These are phyloP conservation scores for Anacardium occidentale DNA, from an alignment of 345 rosid genomes.

Conservation along the genomic window DNA sequence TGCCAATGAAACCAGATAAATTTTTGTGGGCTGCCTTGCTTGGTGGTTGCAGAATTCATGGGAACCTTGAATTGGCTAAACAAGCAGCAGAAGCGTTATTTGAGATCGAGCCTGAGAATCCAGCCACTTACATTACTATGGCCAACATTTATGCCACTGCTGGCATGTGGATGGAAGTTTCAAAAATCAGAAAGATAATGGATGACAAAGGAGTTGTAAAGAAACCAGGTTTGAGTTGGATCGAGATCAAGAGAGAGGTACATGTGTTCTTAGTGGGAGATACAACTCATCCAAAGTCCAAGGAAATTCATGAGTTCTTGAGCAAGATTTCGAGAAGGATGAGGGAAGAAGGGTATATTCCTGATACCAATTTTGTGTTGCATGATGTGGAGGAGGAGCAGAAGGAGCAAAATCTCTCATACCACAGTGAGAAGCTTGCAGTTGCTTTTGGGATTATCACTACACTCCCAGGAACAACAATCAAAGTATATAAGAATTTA, in stretches of 20 bases:
- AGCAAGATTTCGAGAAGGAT: conserved; percentile 48
- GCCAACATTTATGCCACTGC: conserved; percentile 82
- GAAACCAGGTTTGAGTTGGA: conserved; percentile 84
- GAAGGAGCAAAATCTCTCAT: conserved; percentile 75
- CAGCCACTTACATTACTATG: conserved; percentile 85
- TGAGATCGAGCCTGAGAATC: conserved; percentile 78
- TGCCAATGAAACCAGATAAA: conserved; percentile 78
- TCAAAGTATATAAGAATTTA: conserved; percentile 81
- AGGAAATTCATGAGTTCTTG: conserved; percentile 60
- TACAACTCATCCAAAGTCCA: conserved; percentile 59
- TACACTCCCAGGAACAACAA: conserved; percentile 55
- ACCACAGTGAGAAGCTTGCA: conserved; percentile 92
- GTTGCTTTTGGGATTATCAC: conserved; percentile 80
- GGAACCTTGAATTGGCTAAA: conserved; percentile 67
- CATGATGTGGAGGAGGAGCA: conserved; percentile 94
- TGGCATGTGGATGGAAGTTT: conserved; percentile 72
- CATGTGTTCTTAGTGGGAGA: conserved; percentile 75
- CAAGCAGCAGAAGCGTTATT: conserved; percentile 73
- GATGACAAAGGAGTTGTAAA: conserved; percentile 57
- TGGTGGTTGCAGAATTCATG: conserved; percentile 82
- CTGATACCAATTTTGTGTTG: conserved; percentile 65
- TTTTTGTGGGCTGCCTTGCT: conserved; percentile 89
- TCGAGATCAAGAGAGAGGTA: conserved; percentile 59
- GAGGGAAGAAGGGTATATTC: conserved; percentile 86
- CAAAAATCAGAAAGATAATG: conserved; percentile 63